Evolutionary conservation across 805 yeast species (phyloP).

Genomic region (Metschnikowia aberdeeniae): DNA sequence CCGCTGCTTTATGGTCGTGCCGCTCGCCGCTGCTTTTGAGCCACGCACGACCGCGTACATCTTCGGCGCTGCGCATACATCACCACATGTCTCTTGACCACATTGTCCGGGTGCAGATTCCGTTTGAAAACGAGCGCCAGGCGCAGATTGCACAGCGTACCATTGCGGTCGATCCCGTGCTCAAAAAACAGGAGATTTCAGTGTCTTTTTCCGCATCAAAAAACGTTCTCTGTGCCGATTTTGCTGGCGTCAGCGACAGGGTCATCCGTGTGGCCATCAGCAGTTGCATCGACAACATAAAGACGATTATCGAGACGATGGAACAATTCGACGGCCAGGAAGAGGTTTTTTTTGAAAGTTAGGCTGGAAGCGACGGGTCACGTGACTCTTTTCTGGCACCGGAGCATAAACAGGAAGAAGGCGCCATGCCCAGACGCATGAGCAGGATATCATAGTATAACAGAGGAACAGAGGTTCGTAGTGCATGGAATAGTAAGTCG

Average conservation of each 20-base stretch:
- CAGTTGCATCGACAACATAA: slow-evolving; percentile 70
- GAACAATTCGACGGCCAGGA: slow-evolving; percentile 57
- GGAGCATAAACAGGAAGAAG: no score
- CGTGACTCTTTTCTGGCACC: no score
- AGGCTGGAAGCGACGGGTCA: neutral
- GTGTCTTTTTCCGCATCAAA: slow-evolving; percentile 41
- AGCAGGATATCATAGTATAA: no score
- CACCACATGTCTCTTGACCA: slow-evolving; percentile 15
- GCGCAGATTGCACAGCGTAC: slow-evolving; percentile 62
- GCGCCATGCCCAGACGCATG: no score
- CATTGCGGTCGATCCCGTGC: slow-evolving; percentile 74
- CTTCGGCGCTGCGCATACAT: neutral
- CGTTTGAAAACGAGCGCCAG: slow-evolving; percentile 56
- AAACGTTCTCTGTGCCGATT: slow-evolving; percentile 40
- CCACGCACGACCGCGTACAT: neutral
- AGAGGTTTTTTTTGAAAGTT: slow-evolving; percentile 20
- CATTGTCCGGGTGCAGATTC: slow-evolving; percentile 45
- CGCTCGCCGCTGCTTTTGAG: neutral
- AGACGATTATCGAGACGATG: slow-evolving; percentile 74
- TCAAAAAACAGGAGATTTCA: slow-evolving; percentile 61
- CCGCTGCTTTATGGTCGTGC: no score
- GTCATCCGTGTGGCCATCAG: slow-evolving; percentile 81
- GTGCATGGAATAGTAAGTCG: no score
- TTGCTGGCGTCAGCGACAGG: slow-evolving; percentile 65
- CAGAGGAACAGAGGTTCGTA: no score